Evolutionary conservation across 495 filamentous ascomycete species (phyloP), one percentile per base, ranked within the genome.

Genomic region (Aspergillus incahuasiensis): DNA sequence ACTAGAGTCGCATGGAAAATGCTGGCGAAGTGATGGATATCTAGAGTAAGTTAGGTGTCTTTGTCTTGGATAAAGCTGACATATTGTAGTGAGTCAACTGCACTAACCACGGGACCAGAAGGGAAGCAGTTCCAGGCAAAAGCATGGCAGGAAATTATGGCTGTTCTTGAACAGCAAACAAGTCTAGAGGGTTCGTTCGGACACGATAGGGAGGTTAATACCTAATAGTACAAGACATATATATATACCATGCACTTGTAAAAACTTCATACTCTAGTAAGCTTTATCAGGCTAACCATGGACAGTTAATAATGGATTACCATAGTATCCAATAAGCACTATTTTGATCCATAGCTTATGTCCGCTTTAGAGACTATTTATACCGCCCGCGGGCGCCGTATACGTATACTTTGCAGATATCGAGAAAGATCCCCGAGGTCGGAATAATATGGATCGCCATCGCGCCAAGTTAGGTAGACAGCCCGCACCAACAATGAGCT

Each of bases 11-110:
- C 74, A 79, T 53, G 81, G 80, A 0, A 70, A 59, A 58, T 75
- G 76, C 52, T 84, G 79, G 81, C 64, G 68, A 19, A 74, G 70
- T 44, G 72, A 76, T 65, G 71, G 68, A 12, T 74, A 75, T 59
- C 55, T 76, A 0, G 72, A 75, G 74, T 78, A 68, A 58, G 74
- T 61, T 16, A 1, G 9, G 15, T 11, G 40, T 12, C 11, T 6
- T 32, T 21, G 4, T 15, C 21, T 11, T 40, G 13, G 32, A 35
- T 51, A 40, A 41, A 40, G 21, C 53, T 63, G 48, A 63, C 30
- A 4, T 32, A 32, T 15, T 15, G 21, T 35, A 77, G 73, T 57
- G 74, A 75, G 62, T 74, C 74, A 6, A 55, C 55, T 0, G 70
- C 74, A 1, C 48, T 77, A 11, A 74, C 71, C 0, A 61, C 56